A percentile compares a stretch with the other conserved stretches of the same genome.
Evolutionary conservation across 305 asterid species (phyloP).

Genomic region (Plantago lanceolata): DNA sequence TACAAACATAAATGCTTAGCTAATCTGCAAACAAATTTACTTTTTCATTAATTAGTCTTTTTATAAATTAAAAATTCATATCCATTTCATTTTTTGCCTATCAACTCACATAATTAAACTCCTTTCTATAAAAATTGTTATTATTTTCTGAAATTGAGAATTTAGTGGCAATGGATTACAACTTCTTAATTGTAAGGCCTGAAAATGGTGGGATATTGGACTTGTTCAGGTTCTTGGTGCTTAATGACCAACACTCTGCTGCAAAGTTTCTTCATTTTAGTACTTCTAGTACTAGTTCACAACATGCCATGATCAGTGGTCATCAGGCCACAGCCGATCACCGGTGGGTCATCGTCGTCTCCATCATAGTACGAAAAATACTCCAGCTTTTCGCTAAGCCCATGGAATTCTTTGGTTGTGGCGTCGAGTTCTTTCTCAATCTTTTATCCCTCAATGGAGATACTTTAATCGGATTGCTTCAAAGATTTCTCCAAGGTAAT

Average conservation of each 20-base stretch:
- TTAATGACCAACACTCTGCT: slow-evolving; percentile 35
- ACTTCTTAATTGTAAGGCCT: slow-evolving; percentile 57
- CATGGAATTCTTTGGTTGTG: slow-evolving; percentile 68
- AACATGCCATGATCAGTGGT: slow-evolving; percentile 22
- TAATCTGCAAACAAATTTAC: neutral
- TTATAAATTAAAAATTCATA: neutral
- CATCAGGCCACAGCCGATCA: slow-evolving; percentile 37
- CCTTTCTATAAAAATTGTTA: neutral
- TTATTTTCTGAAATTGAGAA: neutral
- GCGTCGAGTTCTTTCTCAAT: slow-evolving; percentile 69
- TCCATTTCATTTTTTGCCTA: neutral
- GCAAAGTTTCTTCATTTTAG: slow-evolving; percentile 48
- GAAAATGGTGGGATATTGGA: slow-evolving; percentile 64
- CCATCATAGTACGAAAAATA: slow-evolving; percentile 57
- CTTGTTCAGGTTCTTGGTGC: slow-evolving; percentile 47
- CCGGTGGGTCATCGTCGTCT: slow-evolving; percentile 79
- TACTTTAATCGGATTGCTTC: slow-evolving; percentile 42
- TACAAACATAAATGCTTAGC: slow-evolving; percentile 18
- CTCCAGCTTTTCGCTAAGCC: slow-evolving; percentile 62
- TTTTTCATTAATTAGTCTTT: too few relatives aligned
- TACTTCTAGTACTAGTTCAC: slow-evolving; percentile 27
- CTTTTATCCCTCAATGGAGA: slow-evolving; percentile 68
- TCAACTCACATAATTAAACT: neutral
- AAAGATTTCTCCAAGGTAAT: slow-evolving; percentile 57
- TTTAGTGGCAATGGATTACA: slow-evolving; percentile 19